phyloP scores from a whole-genome alignment of 176 grass and related monocot genomes.

The Oryza glaberrima region DNA sequence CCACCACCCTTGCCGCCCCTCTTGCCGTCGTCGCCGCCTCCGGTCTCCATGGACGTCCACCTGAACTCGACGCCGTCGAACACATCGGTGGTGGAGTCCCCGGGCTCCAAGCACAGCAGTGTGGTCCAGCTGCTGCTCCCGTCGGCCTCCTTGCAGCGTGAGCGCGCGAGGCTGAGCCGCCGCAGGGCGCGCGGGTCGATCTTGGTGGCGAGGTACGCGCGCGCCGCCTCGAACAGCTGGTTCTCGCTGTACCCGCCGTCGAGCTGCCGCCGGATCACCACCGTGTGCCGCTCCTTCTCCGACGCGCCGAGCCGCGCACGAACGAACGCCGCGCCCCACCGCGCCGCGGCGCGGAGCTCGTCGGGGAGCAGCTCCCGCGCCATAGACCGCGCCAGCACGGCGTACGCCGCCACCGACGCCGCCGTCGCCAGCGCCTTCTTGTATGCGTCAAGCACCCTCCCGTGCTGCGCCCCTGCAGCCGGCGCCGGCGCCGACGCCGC shows the following conservation, averaged over 20 bases:
- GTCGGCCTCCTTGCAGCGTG: neutral
- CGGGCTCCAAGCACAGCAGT: slow-evolving; percentile 19
- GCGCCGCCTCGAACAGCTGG: slow-evolving; percentile 10
- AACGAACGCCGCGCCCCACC: neutral
- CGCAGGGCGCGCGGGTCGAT: slow-evolving; percentile 10
- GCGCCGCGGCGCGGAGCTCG: slow-evolving; percentile 8
- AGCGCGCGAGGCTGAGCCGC: neutral
- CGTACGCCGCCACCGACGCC: neutral
- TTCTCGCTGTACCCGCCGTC: neutral
- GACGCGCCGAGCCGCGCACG: neutral
- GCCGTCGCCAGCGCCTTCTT: slow-evolving; percentile 17
- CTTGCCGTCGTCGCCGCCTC: neutral
- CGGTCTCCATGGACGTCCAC: neutral
- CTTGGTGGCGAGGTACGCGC: slow-evolving; percentile 1
- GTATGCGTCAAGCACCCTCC: neutral
- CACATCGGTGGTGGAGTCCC: slow-evolving; percentile 2
- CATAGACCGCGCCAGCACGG: slow-evolving; percentile 7
- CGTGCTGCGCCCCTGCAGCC: neutral
- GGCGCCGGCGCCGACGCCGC: neutral
- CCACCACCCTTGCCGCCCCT: neutral
- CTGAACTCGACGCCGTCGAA: slow-evolving; percentile 22
- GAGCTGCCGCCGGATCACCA: neutral
- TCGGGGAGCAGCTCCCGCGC: neutral
- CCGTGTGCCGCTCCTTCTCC: neutral
- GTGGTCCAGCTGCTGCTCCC: neutral